Percentiles rank a stretch among this genome's conserved stretches.
These are phyloP conservation scores for Pseudogymnoascus verrucosus DNA, from an alignment of 2,329 filamentous ascomycete genomes.

Conservation along the genomic window DNA sequence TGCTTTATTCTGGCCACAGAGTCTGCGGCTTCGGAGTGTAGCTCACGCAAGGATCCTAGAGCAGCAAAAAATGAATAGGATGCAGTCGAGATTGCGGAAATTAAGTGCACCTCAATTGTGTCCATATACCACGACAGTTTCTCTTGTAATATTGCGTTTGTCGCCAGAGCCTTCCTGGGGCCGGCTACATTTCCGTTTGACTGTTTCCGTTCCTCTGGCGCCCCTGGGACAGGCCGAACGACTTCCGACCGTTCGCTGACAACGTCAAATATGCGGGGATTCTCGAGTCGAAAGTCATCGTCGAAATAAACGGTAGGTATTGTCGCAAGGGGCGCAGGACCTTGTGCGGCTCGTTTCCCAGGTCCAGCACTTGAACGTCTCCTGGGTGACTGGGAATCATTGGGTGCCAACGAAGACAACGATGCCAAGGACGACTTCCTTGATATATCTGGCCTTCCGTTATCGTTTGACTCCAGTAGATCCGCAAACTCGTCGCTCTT, in stretches of 20 bases:
- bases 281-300: slow-evolving; percentile 88
- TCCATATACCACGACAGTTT: slow-evolving; percentile 99
- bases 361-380: slow-evolving; percentile 43
- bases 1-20: slow-evolving; percentile 81
- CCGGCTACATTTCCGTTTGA: slow-evolving; percentile 50
- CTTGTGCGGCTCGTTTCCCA: slow-evolving; percentile 54
- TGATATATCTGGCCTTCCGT: slow-evolving; percentile 23
- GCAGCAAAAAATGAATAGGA: slow-evolving; percentile 96
- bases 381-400: slow-evolving; percentile 28
- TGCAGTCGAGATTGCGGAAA: slow-evolving; percentile 90
- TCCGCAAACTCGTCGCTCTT: slow-evolving; percentile 31
- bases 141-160: slow-evolving; percentile 94
- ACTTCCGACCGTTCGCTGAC: slow-evolving; percentile 95
- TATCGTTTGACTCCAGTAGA: slow-evolving; percentile 28
- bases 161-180: slow-evolving; percentile 80
- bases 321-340: slow-evolving; percentile 78
- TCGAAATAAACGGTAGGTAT: slow-evolving; percentile 94
- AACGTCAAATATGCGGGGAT: slow-evolving; percentile 90
- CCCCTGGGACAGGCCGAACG: slow-evolving; percentile 58
- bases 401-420: slow-evolving; percentile 29
- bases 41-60: slow-evolving; percentile 77
- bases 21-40: slow-evolving; percentile 86
- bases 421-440: slow-evolving; percentile 35
- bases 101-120: slow-evolving; percentile 93
- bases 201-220: slow-evolving; percentile 43